Evolutionary conservation across 2,329 filamentous ascomycete species (phyloP).

Genomic region (Arthroderma sp.): DNA sequence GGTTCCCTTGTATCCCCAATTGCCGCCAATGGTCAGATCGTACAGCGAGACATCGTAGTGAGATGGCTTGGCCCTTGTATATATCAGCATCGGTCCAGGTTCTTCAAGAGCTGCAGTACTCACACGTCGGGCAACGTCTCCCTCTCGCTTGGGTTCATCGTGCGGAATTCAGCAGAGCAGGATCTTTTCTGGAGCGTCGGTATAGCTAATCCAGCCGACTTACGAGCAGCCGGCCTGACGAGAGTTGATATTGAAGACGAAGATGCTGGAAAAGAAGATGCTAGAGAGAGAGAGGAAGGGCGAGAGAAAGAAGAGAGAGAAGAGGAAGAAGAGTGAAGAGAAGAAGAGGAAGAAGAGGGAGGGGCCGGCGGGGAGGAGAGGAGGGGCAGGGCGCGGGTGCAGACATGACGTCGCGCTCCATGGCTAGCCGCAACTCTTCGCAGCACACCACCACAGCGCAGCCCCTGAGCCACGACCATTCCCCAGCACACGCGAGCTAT

Average conservation of each 20-base stretch:
- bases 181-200: conserved; percentile 20
- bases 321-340: conserved; percentile 12
- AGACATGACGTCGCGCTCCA: not conserved
- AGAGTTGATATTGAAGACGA: conserved; percentile 7
- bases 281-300: conserved; percentile 12
- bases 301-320: conserved; percentile 17
- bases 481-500: not conserved
- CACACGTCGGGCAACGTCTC: conserved; percentile 36
- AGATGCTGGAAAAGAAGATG: conserved; percentile 10
- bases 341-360: not conserved
- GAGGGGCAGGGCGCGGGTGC: not conserved
- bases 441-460: not conserved
- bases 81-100: not conserved
- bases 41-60: conserved; percentile 77
- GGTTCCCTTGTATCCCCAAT: conserved; percentile 73
- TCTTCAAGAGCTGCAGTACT: conserved; percentile 16
- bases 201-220: conserved; percentile 12
- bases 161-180: conserved; percentile 32
- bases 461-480: not conserved
- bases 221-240: conserved; percentile 12
- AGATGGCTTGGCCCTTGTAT: conserved; percentile 57
- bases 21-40: conserved; percentile 58
- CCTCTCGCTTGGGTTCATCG: conserved; percentile 34
- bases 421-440: not conserved
- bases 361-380: conserved; percentile 6